Conservation (phyloP, 176 grass and related monocot species). For the Raddia guianensis region DNA sequence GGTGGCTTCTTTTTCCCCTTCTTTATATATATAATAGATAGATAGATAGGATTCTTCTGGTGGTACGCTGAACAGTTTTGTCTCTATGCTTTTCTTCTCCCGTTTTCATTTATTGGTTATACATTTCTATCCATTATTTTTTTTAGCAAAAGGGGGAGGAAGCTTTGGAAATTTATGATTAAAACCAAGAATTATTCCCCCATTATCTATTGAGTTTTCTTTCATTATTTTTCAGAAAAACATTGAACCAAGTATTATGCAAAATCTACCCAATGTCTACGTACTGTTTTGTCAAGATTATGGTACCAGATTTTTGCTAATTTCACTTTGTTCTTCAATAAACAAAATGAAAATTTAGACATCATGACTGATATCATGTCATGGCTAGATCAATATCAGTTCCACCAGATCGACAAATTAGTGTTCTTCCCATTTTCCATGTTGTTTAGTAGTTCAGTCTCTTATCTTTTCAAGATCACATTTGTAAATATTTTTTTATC, state of each 20-base stretch:
- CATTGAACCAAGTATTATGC: not conserved
- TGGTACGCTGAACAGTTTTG: slow-evolving; percentile 5
- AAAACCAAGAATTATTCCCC: not conserved
- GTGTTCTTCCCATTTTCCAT: not conserved
- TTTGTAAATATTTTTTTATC: slow-evolving; percentile 1
- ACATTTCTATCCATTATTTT: not conserved
- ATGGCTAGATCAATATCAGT: not conserved
- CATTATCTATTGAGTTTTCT: not conserved
- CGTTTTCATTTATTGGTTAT: not conserved
- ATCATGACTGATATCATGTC: not conserved
- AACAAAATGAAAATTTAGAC: not conserved
- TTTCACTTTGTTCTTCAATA: not conserved
- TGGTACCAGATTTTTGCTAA: not conserved
- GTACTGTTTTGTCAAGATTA: not conserved
- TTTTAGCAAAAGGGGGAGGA: too few species aligned
- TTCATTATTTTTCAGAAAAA: not conserved
- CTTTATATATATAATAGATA: too few species aligned
- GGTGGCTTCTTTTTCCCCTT: too few species aligned
- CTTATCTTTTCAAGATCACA: not conserved
- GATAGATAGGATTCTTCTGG: not conserved
- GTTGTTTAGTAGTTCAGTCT: not conserved
- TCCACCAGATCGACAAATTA: not conserved
- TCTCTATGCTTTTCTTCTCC: not conserved
- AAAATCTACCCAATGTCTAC: not conserved
- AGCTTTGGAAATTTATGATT: not conserved